phyloP scores from a whole-genome alignment of 1,139 yeast species.

The Zygosaccharomyces sapae region DNA sequence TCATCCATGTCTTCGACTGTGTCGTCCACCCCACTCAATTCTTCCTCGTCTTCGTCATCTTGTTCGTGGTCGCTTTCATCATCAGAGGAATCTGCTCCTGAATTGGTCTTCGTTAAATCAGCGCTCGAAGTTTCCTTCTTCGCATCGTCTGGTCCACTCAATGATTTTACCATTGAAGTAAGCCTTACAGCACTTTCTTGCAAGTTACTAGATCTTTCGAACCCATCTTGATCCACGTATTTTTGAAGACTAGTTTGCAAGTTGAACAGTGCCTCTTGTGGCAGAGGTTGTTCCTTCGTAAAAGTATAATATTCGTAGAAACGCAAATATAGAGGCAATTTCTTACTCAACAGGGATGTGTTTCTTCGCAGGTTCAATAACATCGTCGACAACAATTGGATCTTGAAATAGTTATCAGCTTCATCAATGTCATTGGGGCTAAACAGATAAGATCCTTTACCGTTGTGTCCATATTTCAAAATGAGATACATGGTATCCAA shows the following conservation, averaged over 20 bases:
- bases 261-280: constrained; percentile 59
- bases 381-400: constrained; percentile 49
- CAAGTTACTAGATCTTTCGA: constrained; percentile 41
- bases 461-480: constrained; percentile 63
- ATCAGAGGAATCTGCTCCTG: constrained; percentile 15
- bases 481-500: constrained; percentile 57
- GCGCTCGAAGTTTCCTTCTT: constrained; percentile 15
- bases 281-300: constrained; percentile 61
- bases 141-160: constrained; percentile 17
- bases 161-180: constrained; percentile 31
- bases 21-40: constrained; percentile 29
- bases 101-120: constrained; percentile 14
- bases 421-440: constrained; percentile 46
- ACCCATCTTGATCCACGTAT: constrained; percentile 31
- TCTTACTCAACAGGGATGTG: constrained; percentile 26
- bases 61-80: constrained; percentile 14
- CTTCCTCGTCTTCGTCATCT: constrained; percentile 24
- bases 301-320: constrained; percentile 73
- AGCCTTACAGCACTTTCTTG: constrained; percentile 44
- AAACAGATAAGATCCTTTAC: constrained; percentile 54
- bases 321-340: constrained; percentile 47
- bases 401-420: constrained; percentile 67
- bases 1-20: constrained; percentile 30
- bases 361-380: constrained; percentile 29
- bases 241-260: constrained; percentile 44